phyloP scores from a whole-genome alignment of 768 basidiomycete species.

The Cyathus striatus region DNA sequence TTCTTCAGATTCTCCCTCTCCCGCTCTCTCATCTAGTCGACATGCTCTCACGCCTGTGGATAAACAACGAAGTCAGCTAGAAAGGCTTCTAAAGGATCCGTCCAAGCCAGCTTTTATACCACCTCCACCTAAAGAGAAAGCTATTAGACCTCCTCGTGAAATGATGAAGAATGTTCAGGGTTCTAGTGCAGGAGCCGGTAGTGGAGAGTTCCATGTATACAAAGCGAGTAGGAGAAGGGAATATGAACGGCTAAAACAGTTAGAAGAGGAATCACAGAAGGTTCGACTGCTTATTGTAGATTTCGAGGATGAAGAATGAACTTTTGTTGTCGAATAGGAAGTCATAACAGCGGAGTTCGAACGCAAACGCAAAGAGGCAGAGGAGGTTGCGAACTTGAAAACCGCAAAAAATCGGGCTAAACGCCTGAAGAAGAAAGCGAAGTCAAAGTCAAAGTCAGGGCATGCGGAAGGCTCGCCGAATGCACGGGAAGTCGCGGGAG shows the following conservation, averaged over 20 bases:
- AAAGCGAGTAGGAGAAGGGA: slow-evolving; percentile 92
- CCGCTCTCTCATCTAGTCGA: slow-evolving; percentile 30
- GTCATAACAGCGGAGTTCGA: slow-evolving; percentile 69
- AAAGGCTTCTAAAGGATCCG: slow-evolving; percentile 87
- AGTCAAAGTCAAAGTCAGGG: slow-evolving; percentile 42
- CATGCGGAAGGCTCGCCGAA: slow-evolving; percentile 15
- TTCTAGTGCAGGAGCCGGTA: slow-evolving; percentile 94
- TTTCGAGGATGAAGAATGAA: slow-evolving; percentile 3
- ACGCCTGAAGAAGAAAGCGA: slow-evolving; percentile 87
- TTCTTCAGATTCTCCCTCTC: slow-evolving; percentile 14
- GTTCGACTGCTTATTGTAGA: slow-evolving; percentile 35
- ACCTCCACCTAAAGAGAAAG: slow-evolving; percentile 76
- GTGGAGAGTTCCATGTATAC: slow-evolving; percentile 98
- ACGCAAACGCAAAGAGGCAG: slow-evolving; percentile 62
- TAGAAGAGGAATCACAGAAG: slow-evolving; percentile 78
- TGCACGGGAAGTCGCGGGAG: slow-evolving; percentile 17
- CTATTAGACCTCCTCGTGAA: slow-evolving; percentile 75
- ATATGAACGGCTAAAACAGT: slow-evolving; percentile 87
- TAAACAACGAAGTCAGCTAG: slow-evolving; percentile 63
- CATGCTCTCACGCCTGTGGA: slow-evolving; percentile 51
- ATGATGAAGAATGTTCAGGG: slow-evolving; percentile 99
- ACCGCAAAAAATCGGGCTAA: slow-evolving; percentile 95
- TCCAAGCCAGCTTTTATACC: slow-evolving; percentile 78
- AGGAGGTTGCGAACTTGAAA: slow-evolving; percentile 74
- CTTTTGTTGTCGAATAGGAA: slow-evolving; percentile 53